Evolutionary conservation across 768 basidiomycete genomes (phyloP), one percentile per base, ranked within the genome.

Genomic region (Phaffia tasmanica): DNA sequence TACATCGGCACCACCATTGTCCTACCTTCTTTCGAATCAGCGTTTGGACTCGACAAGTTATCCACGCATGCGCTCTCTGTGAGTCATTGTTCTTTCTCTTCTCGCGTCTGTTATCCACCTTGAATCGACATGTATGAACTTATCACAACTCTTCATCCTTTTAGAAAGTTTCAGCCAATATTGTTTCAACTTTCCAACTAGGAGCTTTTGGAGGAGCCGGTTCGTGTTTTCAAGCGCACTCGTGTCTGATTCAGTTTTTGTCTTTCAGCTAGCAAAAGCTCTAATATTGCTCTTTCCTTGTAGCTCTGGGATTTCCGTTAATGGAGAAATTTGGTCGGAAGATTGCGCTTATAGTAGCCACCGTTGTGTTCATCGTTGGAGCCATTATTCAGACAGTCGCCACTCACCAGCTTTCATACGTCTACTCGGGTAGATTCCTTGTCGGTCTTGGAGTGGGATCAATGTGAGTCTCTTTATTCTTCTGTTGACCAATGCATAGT

Each of bases 331-430:
- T 82, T 23, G 88, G 88, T 11, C 79, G 87, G 8, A 81, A 82
- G 64, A 79, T 79, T 4, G 84, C 87, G 0, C 80, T 88, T 11
- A 83, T 79, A 11, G 78, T 85, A 29, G 85, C 86, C 19, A 86
- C 87, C 72, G 69, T 83, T 55, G 81, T 87, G 51, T 89, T 89
- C 76, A 85, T 88, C 50, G 81, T 81, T 23, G 88, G 88, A 29
- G 86, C 87, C 6, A 76, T 88, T 35, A 81, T 79, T 0, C 88
- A 88, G 75, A 83, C 86, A 8, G 82, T 84, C 3, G 67, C 62
- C 2, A 57, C 49, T 1, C 14, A 56, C 3, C 54, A 68, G 19
- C 56, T 63, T 16, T 21, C 32, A 16, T 59, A 53, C 48, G 32
- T 68, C 50, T 68, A 68, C 67, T 62, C 67, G n/a, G 67, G 67